A percentile compares a stretch with the other conserved stretches of the same genome.
Conservation (phyloP, 2,329 filamentous ascomycete genomes). For the Tolypocladium cylindrosporum region DNA sequence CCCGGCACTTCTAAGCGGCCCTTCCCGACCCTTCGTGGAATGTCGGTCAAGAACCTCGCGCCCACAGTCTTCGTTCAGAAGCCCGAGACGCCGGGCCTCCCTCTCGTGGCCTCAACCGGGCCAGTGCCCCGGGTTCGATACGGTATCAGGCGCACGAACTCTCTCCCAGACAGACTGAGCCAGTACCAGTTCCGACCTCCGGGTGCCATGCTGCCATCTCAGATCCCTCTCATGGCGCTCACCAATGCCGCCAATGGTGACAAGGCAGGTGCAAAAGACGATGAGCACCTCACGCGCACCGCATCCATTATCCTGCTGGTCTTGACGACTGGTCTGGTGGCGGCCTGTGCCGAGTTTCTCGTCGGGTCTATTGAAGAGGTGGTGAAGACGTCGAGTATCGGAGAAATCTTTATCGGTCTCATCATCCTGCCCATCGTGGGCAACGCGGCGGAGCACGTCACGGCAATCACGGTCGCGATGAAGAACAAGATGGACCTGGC, state of each 20-base stretch:
- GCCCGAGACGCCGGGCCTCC: slow-evolving; percentile 13
- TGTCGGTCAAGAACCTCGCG: slow-evolving; percentile 59
- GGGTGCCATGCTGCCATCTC: slow-evolving; percentile 38
- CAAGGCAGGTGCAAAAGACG: slow-evolving; percentile 21
- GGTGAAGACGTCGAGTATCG: slow-evolving; percentile 42
- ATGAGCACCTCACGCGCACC: slow-evolving; percentile 41
- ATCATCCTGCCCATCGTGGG: slow-evolving; percentile 66
- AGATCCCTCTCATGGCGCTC: slow-evolving; percentile 29
- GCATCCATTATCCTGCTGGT: slow-evolving; percentile 53
- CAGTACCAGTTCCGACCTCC: slow-evolving; percentile 31
- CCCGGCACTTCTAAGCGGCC: slow-evolving; percentile 22
- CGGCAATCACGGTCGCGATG: slow-evolving; percentile 58
- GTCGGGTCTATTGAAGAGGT: slow-evolving; percentile 58
- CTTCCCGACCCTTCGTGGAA: slow-evolving; percentile 45
- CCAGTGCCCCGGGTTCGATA: slow-evolving; percentile 48
- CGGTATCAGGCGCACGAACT: slow-evolving; percentile 64
- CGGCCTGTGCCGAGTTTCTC: slow-evolving; percentile 60
- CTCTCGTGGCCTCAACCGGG: slow-evolving; percentile 24
- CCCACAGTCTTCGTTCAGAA: slow-evolving; percentile 58
- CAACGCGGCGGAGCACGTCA: slow-evolving; percentile 65
- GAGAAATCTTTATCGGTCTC: slow-evolving; percentile 60
- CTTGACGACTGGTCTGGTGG: slow-evolving; percentile 54
- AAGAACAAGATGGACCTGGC: slow-evolving; percentile 72
- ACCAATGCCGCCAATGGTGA: slow-evolving; percentile 15
- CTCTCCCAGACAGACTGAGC: slow-evolving; percentile 59